Conservation (phyloP, 371 early-diverging fungal species). For the Mucor mucedo region DNA sequence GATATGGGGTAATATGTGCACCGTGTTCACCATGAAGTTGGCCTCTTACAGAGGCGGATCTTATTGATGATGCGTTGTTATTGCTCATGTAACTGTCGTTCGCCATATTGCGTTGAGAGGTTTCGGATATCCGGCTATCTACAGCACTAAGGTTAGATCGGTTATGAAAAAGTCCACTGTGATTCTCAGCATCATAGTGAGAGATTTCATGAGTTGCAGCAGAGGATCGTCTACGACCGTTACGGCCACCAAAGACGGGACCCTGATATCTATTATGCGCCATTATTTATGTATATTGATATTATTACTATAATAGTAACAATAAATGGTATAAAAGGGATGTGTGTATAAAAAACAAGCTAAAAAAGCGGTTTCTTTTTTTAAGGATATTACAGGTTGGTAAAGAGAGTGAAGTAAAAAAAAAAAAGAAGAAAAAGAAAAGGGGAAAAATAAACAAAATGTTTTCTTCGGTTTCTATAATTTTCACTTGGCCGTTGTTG, state of each 20-base stretch:
- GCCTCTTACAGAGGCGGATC: background rate
- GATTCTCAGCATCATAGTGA: background rate
- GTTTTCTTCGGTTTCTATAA: constrained; percentile 12
- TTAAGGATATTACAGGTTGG: background rate
- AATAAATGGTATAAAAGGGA: background rate
- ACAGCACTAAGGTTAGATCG: constrained; percentile 7
- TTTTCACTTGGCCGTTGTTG: background rate
- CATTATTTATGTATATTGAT: constrained; percentile 6
- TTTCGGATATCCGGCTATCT: background rate
- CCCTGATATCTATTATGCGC: constrained; percentile 13
- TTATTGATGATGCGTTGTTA: background rate
- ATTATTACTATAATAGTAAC: constrained; percentile 11
- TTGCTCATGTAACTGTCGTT: background rate
- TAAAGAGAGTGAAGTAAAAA: background rate
- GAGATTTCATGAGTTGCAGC: background rate
- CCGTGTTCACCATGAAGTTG: background rate
- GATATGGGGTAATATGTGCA: constrained; percentile 20
- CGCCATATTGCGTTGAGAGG: background rate
- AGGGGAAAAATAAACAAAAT: constrained; percentile 2
- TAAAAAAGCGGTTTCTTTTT: background rate
- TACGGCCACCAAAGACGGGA: constrained; percentile 5
- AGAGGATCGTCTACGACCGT: constrained; percentile 8
- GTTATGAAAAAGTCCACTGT: background rate
- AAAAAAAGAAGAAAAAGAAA: constrained; percentile 2
- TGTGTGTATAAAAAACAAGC: constrained; percentile 6